Evolutionary conservation across 2,329 filamentous ascomycete species (phyloP).

Genomic region (Dactylellina parvicollis): DNA sequence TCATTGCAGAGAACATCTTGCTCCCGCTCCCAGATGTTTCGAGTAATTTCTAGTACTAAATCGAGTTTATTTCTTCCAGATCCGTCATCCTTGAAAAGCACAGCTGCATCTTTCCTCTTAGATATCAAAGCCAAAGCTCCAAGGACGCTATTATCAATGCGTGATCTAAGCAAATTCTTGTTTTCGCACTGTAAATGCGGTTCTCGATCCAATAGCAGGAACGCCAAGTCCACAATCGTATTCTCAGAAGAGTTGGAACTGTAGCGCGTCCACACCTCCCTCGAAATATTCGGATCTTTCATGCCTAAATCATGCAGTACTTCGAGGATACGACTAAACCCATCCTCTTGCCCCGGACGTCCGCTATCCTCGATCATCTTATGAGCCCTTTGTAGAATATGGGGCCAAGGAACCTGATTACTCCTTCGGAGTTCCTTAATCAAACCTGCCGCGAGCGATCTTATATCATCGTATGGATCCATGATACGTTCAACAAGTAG

Average conservation of each 20-base stretch:
- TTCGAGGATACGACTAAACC: constrained; percentile 72
- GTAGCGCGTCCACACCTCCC: constrained; percentile 22
- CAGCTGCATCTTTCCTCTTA: constrained; percentile 47
- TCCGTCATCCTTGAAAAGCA: constrained; percentile 62
- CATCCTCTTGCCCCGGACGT: constrained; percentile 90
- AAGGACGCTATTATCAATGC: constrained; percentile 63
- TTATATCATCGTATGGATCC: constrained; percentile 92
- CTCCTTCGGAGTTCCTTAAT: constrained; percentile 65
- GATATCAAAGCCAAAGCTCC: constrained; percentile 55
- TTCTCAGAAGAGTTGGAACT: constrained; percentile 17
- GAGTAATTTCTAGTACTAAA: constrained; percentile 68
- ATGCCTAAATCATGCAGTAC: constrained; percentile 64
- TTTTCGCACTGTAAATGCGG: constrained; percentile 58
- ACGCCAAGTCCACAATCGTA: constrained; percentile 10
- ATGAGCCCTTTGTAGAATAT: constrained; percentile 68
- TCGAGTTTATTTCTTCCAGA: constrained; percentile 64
- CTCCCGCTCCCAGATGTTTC: constrained; percentile 79
- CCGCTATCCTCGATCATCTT: constrained; percentile 74
- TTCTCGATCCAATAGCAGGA: constrained; percentile 22
- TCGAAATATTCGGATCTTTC: constrained; percentile 21
- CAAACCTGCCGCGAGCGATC: constrained; percentile 68
- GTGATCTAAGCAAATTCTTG: constrained; percentile 66
- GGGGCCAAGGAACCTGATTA: constrained; percentile 61
- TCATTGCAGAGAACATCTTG: constrained; percentile 86
- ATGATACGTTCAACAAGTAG: constrained; percentile 80